phyloP scores from a whole-genome alignment of 1,284 basidiomycete species.

The Phellopilus nigrolimitatus region DNA sequence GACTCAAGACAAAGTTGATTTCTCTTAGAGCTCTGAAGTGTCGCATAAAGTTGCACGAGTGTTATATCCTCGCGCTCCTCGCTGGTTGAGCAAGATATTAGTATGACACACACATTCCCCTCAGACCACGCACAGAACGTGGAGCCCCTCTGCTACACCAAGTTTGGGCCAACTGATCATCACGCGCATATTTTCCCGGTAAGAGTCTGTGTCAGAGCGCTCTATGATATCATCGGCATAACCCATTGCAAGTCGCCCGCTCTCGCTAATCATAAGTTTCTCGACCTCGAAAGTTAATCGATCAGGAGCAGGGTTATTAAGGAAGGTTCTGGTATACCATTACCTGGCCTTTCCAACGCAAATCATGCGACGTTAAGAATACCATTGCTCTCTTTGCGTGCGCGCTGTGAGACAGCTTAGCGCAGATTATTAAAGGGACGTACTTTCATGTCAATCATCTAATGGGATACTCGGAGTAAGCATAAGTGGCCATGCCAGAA shows the following conservation, averaged over 20 bases:
- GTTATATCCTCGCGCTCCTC: constrained; percentile 2
- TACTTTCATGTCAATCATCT: constrained; percentile 14
- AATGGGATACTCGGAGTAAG: background rate
- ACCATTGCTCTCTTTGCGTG: background rate
- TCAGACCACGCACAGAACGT: constrained; percentile 2
- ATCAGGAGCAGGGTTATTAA: background rate
- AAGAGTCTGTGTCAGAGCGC: constrained; percentile 1
- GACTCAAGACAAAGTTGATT: background rate
- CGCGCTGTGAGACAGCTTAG: background rate
- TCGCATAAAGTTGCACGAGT: background rate
- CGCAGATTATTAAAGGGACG: background rate
- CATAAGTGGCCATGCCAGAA: background rate
- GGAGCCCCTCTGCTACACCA: constrained; percentile 9
- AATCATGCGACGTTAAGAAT: background rate
- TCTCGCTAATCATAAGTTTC: constrained; percentile 10
- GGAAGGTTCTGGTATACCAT: background rate
- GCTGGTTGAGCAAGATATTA: background rate
- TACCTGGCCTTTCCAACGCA: constrained; percentile 10
- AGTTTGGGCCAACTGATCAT: constrained; percentile 10
- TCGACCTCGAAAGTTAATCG: background rate
- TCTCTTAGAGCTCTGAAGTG: background rate
- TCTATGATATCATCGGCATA: constrained; percentile 5
- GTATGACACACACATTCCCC: background rate
- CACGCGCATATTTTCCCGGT: background rate
- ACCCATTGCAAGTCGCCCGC: constrained; percentile 4